phyloP scores from a whole-genome alignment of 2,329 filamentous ascomycete genomes.

The Macrophomina phaseolina region DNA sequence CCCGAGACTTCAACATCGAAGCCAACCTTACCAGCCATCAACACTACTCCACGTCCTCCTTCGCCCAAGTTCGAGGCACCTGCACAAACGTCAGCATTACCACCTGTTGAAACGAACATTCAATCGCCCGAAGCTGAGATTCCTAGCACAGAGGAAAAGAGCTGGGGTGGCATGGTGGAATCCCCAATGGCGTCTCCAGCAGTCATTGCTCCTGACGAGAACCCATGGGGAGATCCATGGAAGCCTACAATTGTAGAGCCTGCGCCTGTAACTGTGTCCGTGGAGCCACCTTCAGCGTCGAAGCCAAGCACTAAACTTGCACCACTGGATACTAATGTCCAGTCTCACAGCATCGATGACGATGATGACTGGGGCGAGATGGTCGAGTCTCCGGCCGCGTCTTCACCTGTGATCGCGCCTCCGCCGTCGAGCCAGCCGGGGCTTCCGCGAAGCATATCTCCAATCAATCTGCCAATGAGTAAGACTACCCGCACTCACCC shows the following conservation, averaged over 20 bases:
- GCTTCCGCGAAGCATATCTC: conserved; percentile 16
- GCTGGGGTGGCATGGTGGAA: conserved; percentile 5
- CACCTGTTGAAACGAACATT: neutral
- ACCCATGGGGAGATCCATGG: conserved; percentile 22
- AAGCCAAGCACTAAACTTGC: conserved; percentile 18
- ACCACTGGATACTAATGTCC: conserved; percentile 14
- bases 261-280: conserved; percentile 6
- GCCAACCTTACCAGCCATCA: neutral
- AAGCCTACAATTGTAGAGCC: conserved; percentile 7
- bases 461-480: conserved; percentile 9
- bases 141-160: neutral
- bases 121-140: neutral
- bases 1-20: neutral
- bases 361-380: conserved; percentile 48
- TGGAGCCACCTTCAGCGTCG: conserved; percentile 17
- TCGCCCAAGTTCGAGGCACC: neutral
- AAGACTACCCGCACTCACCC: conserved; percentile 13
- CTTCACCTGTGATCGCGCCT: conserved; percentile 31
- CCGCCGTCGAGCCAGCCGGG: conserved; percentile 24
- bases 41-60: neutral
- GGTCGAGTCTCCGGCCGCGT: conserved; percentile 42
- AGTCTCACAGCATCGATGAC: conserved; percentile 34
- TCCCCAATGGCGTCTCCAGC: conserved; percentile 24
- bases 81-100: neutral
- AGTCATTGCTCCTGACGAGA: conserved; percentile 17